A percentile compares a stretch with the other conserved stretches of the same genome.
Evolutionary conservation across 2,329 filamentous ascomycete species (phyloP).

Genomic region (Biscogniauxia mediterranea): DNA sequence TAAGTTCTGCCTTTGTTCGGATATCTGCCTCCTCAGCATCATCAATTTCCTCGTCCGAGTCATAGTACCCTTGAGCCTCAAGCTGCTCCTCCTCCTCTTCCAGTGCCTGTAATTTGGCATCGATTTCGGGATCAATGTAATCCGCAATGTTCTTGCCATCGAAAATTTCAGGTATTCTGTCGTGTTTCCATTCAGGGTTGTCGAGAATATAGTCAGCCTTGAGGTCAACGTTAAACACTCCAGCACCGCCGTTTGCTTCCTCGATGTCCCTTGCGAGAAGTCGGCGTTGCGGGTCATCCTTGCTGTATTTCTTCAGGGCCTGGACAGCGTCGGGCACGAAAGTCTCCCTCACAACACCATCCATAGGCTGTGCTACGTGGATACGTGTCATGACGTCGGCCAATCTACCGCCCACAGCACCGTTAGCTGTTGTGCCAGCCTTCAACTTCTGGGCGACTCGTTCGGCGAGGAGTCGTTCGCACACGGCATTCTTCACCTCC

Average conservation of each 20-base stretch:
- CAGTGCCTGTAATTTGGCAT: conserved; percentile 83
- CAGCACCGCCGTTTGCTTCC: conserved; percentile 87
- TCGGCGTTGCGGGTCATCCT: conserved; percentile 79
- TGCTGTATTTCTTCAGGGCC: conserved; percentile 83
- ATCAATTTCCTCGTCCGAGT: conserved; percentile 77
- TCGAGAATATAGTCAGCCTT: conserved; percentile 85
- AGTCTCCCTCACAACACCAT: conserved; percentile 72
- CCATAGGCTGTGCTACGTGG: conserved; percentile 92
- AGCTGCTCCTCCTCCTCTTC: conserved; percentile 82
- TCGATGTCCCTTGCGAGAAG: conserved; percentile 83
- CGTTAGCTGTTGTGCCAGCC: conserved; percentile 76
- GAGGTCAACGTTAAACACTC: conserved; percentile 93
- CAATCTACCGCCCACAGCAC: conserved; percentile 75
- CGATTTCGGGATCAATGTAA: conserved; percentile 95
- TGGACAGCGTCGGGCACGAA: conserved; percentile 87
- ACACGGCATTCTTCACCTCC: conserved; percentile 90
- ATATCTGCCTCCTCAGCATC: conserved; percentile 87
- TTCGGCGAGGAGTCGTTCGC: conserved; percentile 88
- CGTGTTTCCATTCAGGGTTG: conserved; percentile 91
- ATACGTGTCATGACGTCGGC: conserved; percentile 91
- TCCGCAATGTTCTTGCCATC: conserved; percentile 98
- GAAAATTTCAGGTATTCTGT: conserved; percentile 90
- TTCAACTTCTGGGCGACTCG: conserved; percentile 95
- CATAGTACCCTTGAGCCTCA: conserved; percentile 89
- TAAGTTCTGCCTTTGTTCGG: conserved; percentile 87